Base-by-base conservation (phyloP, 2,329 filamentous ascomycete species). In the Aspergillus sp. region DNA sequence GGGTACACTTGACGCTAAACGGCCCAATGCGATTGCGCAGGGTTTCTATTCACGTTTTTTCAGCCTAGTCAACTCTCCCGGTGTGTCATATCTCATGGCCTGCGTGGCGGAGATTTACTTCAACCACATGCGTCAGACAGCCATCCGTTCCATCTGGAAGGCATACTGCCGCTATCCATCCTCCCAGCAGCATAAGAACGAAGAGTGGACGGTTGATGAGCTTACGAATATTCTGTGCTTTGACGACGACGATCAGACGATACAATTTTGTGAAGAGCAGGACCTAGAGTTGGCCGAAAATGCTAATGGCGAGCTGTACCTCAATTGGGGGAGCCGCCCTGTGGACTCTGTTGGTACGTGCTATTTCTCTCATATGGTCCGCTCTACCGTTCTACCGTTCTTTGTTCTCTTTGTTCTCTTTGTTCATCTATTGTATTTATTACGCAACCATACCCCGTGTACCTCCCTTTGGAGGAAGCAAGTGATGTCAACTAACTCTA, bases 41-140 rank as follows among this genome's bases (percentile, higher is more conserved):
- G 81, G 81, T 24, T 84, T 87, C 59, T 85, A 82, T 69, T 72
- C 78, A 48, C 75, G 76, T 2, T 87, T 87, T 63, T 88, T 85
- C 78, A 76, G 74, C 9, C 64, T 85, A 17, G 70, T 88, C 42
- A 75, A 77, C 53, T 87, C 84, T 1, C 75, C 76, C 3, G 74
- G 77, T 32, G 79, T 85, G 1, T 83, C 85, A 0, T 88, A 87
- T 64, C 72, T 87, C 7, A 84, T 86, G 81, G 85, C 81, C 7
- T 88, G 85, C 69, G 83, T 86, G 22, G 83, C 84, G 1, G 85
- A 88, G 64, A 81, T 86, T 11, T 83, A 83, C 60, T 88, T 88
- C 71, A 83, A 82, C 53, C 73, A 82, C 24, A 74, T 88, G 43
- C 82, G 85, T 11, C 78, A 82, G 50, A 80, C 78, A 22, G 80